Evolutionary conservation across 176 grass and related monocot species (phyloP), one percentile per base, ranked within the genome.

Genomic region (Echinochloa phyllopogon): DNA sequence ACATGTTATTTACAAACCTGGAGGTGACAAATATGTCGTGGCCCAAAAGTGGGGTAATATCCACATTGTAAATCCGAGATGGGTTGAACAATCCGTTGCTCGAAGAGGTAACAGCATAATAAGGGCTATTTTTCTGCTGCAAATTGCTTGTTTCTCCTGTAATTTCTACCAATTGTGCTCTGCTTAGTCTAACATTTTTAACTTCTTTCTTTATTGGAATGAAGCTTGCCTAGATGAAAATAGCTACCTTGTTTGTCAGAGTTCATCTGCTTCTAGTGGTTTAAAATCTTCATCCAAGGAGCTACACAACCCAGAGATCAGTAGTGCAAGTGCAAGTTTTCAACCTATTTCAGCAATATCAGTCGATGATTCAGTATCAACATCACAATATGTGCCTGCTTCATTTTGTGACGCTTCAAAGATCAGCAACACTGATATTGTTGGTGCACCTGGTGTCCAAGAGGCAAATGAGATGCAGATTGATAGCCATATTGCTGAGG

Each of bases 1-100:
- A 95, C 91, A 86, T 70, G 74, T 84, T 79, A 84, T 83, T 88
- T 90, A 98, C 93, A 29, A 85, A 90, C 79, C 92, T 89, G 91
- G 87, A 83, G 89, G 93, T 75, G 95, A 98, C 90, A 98, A 98
- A 73, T 98, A 98, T 84, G 72, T 84, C 17, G 89, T 95, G 89
- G 95, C 95, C 57, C 43, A 79, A 88, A 92, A 40, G 88, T 98
- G 93, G 95, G 91, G 90, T 53, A 83, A 83, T 84, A 95, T 98
- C 62, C 80, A 93, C 80, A 92, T 98, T 81, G 87, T 95, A 40
- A 84, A 91, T 68, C 87, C 76, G 6, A 93, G 74, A 86, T 98
- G 93, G 96, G 67, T 94, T 82, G 85, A 90, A 15, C 93, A 93
- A 84, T 95, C 89, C 27, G 80, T 92, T 94, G 83, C 87, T 79